Conservation (phyloP, 345 rosid species). For the Eutrema yunnanense region DNA sequence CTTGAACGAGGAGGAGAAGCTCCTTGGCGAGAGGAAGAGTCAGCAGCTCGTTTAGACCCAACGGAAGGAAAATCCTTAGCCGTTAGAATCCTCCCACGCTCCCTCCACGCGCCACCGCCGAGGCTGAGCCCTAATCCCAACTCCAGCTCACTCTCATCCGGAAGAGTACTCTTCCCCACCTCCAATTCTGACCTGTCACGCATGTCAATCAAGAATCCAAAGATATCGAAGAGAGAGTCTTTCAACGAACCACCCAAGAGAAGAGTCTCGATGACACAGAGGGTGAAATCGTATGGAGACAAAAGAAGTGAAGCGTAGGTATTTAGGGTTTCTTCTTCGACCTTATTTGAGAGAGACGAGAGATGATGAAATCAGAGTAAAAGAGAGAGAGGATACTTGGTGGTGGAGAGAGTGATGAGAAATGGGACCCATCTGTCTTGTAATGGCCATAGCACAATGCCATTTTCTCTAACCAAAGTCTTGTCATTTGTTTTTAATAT, state of each 20-base stretch:
- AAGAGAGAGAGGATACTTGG: not conserved
- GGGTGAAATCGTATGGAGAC: constrained; percentile 1
- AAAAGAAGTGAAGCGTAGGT: not conserved
- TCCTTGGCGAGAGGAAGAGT: constrained; percentile 47
- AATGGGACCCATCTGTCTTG: constrained; percentile 32
- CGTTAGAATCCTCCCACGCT: constrained; percentile 71
- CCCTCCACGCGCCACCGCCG: constrained; percentile 52
- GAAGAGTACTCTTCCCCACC: constrained; percentile 29
- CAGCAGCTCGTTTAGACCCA: constrained; percentile 72
- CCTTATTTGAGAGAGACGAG: not conserved
- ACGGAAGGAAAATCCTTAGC: constrained; percentile 67
- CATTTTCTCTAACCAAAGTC: constrained; percentile 20
- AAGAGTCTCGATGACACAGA: not conserved
- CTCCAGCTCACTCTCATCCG: constrained; percentile 54
- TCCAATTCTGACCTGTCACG: constrained; percentile 38
- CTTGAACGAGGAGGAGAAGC: constrained; percentile 63
- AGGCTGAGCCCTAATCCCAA: constrained; percentile 63
- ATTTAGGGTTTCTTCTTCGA: constrained; percentile 11
- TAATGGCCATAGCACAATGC: constrained; percentile 21
- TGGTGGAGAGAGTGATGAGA: constrained; percentile 27
- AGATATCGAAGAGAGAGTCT: not conserved
- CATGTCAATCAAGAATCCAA: constrained; percentile 26
- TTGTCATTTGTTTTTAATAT: constrained; percentile 11
- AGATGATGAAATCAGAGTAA: constrained; percentile 7
- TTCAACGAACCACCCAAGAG: not conserved